Percentiles rank a stretch among this genome's conserved stretches.
Evolutionary conservation across 2,329 filamentous ascomycete species (phyloP).

Genomic region (Dactylella cylindrospora): DNA sequence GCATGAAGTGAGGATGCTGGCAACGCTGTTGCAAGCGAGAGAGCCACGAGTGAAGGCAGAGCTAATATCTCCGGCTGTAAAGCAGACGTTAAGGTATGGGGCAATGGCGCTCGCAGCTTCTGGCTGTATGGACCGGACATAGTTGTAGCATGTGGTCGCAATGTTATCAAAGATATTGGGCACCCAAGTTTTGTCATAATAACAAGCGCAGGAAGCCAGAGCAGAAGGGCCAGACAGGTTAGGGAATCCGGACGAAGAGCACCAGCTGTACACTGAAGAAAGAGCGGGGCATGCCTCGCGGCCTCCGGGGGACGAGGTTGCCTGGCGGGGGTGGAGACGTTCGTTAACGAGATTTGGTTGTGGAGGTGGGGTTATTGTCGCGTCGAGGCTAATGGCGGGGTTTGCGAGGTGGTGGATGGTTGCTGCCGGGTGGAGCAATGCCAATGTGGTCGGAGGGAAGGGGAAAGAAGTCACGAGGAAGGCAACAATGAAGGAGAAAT

Average conservation of each 20-base stretch:
- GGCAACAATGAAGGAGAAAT: not conserved
- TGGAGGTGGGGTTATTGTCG: conserved; percentile 31
- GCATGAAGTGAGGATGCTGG: conserved; percentile 24
- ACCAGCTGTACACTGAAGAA: conserved; percentile 42
- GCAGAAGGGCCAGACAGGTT: conserved; percentile 31
- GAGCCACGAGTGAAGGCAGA: conserved; percentile 26
- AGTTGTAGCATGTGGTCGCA: conserved; percentile 38
- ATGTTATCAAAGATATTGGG: conserved; percentile 32
- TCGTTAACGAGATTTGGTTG: conserved; percentile 24
- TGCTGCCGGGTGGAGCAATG: not conserved
- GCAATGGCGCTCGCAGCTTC: conserved; percentile 5
- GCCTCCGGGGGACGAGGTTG: conserved; percentile 16
- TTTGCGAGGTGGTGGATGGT: not conserved
- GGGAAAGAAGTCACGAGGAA: conserved; percentile 1
- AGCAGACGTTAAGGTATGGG: conserved; percentile 38
- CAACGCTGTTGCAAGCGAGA: conserved; percentile 26
- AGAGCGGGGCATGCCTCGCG: conserved; percentile 41
- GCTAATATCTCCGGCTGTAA: conserved; percentile 34
- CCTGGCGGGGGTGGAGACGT: conserved; percentile 28
- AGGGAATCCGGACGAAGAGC: conserved; percentile 23
- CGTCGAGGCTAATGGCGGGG: conserved; percentile 12
- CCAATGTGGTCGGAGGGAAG: not conserved
- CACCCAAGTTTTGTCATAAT: conserved; percentile 24
- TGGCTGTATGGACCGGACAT: conserved; percentile 24
- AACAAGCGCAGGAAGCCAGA: conserved; percentile 37